These are phyloP conservation scores for Botrytis porri DNA, from an alignment of 2,329 filamentous ascomycete species.

Conservation along the genomic window DNA sequence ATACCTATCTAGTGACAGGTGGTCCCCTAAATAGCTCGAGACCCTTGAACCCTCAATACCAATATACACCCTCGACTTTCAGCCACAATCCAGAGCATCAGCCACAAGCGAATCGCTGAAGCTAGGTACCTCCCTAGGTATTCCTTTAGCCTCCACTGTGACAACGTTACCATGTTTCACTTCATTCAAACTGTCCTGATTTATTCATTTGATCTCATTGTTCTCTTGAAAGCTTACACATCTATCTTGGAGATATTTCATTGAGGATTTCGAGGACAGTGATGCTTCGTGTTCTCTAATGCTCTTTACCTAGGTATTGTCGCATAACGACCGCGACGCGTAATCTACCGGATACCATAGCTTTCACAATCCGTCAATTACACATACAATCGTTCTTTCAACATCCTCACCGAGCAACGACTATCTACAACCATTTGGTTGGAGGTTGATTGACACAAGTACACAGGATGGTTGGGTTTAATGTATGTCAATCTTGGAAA, in stretches of 20 bases:
- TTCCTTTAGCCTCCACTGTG: slow-evolving; percentile 3
- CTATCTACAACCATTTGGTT: neutral
- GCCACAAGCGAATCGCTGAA: neutral
- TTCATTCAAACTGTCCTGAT: neutral
- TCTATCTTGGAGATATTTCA: neutral
- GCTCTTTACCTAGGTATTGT: neutral
- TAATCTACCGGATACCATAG: slow-evolving; percentile 11
- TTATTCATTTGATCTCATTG: neutral
- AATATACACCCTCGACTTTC: neutral
- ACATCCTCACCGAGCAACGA: neutral
- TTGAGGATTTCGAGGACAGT: neutral
- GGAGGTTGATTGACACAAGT: neutral
- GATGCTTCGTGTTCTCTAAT: neutral
- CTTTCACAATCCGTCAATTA: neutral
- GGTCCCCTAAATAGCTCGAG: neutral
- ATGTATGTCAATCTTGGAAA: slow-evolving; percentile 24
- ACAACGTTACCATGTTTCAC: slow-evolving; percentile 4
- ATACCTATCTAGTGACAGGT: neutral
- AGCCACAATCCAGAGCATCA: neutral
- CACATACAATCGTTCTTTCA: neutral
- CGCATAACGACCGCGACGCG: slow-evolving; percentile 18
- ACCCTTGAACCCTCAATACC: neutral
- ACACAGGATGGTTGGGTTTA: slow-evolving; percentile 28
- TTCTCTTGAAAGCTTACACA: neutral
- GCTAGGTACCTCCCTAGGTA: no score